Conservation (phyloP, 2,329 filamentous ascomycete genomes). For the Aureobasidium sp. region DNA sequence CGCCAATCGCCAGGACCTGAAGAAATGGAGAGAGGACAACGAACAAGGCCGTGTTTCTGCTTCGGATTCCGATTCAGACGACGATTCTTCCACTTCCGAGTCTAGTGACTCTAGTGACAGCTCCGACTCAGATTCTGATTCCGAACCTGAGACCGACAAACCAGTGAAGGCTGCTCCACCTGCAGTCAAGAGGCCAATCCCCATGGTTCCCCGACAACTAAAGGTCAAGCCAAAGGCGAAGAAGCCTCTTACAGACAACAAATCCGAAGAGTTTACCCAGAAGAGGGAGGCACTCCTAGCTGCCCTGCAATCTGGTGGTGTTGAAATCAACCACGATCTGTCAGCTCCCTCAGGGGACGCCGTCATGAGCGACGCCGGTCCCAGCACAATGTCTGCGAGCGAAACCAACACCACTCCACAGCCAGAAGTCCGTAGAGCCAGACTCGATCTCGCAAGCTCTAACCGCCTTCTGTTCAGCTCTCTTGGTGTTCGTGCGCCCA, state of each 20-base stretch:
- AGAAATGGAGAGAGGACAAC: not conserved
- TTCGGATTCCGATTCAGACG: not conserved
- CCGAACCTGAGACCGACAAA: not conserved
- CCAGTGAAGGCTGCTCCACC: not conserved
- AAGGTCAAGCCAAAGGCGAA: slow-evolving; percentile 3
- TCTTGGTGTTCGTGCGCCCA: slow-evolving; percentile 60
- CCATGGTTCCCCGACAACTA: slow-evolving; percentile 17
- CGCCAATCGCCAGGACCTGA: slow-evolving; percentile 44
- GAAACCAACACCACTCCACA: slow-evolving; percentile 8
- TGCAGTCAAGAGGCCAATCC: not conserved
- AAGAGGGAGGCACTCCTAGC: slow-evolving; percentile 43
- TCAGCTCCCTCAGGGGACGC: not conserved
- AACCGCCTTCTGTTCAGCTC: slow-evolving; percentile 63
- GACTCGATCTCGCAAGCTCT: slow-evolving; percentile 51
- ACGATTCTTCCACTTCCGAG: slow-evolving; percentile 7
- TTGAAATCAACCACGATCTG: slow-evolving; percentile 33
- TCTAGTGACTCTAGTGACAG: not conserved
- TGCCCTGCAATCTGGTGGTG: slow-evolving; percentile 43
- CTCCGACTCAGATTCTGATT: slow-evolving; percentile 10
- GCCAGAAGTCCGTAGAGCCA: slow-evolving; percentile 28
- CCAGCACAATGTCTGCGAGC: not conserved
- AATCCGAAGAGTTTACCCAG: slow-evolving; percentile 40
- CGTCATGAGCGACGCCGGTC: not conserved
- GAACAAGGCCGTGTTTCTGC: not conserved
- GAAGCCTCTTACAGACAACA: slow-evolving; percentile 15